Conservation (phyloP, 495 filamentous ascomycete species). For the Aspergillus baeticus region DNA sequence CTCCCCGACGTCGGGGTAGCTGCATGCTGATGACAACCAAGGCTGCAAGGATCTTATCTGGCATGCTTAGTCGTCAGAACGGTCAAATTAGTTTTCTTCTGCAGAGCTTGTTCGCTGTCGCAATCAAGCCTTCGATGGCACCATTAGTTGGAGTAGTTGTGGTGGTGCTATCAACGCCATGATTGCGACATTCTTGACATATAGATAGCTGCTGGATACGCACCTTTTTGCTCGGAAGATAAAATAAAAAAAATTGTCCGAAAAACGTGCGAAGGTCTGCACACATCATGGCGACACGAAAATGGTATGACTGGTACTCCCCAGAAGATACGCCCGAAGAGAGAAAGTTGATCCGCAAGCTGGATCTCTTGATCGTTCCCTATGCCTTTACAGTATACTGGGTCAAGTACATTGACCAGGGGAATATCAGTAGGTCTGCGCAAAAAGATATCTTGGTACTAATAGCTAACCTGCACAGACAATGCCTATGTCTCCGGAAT, state of each 20-base stretch:
- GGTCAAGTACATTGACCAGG: slow-evolving; percentile 3
- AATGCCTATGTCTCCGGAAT: slow-evolving; percentile 2
- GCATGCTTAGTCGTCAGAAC: too few relatives aligned
- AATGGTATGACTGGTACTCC: slow-evolving; percentile 4
- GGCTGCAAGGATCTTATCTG: too few relatives aligned
- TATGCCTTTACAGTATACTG: slow-evolving; percentile 2
- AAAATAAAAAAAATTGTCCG: neutral
- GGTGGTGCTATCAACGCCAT: neutral
- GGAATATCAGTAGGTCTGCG: neutral
- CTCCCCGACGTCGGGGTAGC: too few relatives aligned
- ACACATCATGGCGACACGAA: neutral
- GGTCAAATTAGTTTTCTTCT: too few relatives aligned
- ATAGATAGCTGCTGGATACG: neutral
- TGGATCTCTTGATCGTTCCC: neutral
- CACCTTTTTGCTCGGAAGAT: neutral
- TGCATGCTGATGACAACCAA: too few relatives aligned
- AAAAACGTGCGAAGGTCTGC: neutral
- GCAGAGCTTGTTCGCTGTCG: neutral
- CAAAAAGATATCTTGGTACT: neutral
- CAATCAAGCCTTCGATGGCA: neutral
- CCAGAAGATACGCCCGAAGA: neutral
- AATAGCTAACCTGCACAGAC: neutral
- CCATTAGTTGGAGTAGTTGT: neutral
- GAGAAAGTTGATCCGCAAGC: neutral
- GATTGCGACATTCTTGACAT: neutral